Base-by-base conservation (phyloP, 129 eudicot species). In the Calendula officinalis region DNA sequence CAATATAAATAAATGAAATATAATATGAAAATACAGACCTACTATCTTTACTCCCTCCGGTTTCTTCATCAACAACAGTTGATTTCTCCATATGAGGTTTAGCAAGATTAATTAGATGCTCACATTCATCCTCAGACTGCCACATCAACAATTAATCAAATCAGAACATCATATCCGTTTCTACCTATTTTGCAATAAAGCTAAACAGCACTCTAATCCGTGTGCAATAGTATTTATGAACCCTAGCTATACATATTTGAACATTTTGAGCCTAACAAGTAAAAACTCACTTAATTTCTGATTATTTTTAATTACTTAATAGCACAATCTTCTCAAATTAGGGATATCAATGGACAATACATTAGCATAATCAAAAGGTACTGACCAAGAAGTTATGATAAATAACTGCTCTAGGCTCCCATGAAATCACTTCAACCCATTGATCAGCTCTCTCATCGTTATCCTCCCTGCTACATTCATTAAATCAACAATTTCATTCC, bases 381-480 rank as follows among this genome's bases (percentile, higher is more conserved):
- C 78, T 50, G 43, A 89, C 97, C 90, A 89, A 55, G 52, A 89
- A 85, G 64, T 87, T 82, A 45, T 91, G 98, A 78, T 80, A 87
- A 40, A 91, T 14, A 22, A 70, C 81, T n/a, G 98, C 96, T 84
- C 96, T 77, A 7, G 98, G 98, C 79, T 87, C 96, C 98, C 96
- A 91, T 53, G 96, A 91, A 35, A 91, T 78, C 4, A 91, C 70
- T 78, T 91, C 91, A 68, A 80, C 96, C 98, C 96, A 87, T 70
- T 81, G 90, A 69, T 87, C 86, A 6, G 37, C 43, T n/a, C 32
- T 15, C 35, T n/a, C 61, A 30, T 56, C 42, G n/a, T 41, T 12
- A 5, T 41, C 57, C 5, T 52, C 30, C 36, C 63, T 35, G 7
- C 60, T 57, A n/a, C 62, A 57, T n/a, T 35, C 22, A 35, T 4